Base-by-base conservation (phyloP, 768 basidiomycete genomes). In the Tricholoma flavovirens region DNA sequence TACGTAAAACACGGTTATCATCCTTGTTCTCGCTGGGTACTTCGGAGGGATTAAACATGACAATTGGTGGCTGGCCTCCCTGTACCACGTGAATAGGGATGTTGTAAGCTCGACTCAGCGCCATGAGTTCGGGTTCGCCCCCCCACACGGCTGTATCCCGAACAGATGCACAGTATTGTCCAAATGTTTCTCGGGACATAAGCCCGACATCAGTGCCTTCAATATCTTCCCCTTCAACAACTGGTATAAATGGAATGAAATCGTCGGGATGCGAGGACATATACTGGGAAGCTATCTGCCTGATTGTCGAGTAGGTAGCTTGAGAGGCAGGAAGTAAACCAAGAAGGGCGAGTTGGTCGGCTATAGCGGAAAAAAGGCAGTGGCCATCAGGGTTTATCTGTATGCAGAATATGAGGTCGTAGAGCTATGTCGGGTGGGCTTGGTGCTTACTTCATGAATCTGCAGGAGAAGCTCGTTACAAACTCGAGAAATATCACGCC, bases 311-410 rank as follows among this genome's bases (percentile, higher is more conserved):
- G 65, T 90, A 89, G 53, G 76, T 82, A 30, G 88, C 84, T 58
- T 84, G 69, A 12, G 73, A 62, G 1, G 79, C 62, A 8, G 86
- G 78, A 29, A 94, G 58, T 49, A 93, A 69, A 35, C 83, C 81
- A 24, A 94, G 80, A n/a, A 89, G 64, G 45, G 75, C 76, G 30
- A 97, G 83, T 68, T 99, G 96, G 70, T 98, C 93, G 22, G 92
- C 96, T 22, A 98, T 76, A 9, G 96, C 92, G 48, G 93, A 89
- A 74, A 88, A 99, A 29, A 98, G 84, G 73, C 96, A 98, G 64
- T 98, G 95, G 0, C 96, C 96, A 64, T 98, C 96, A 15, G 96
- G 93, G 57, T 86, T 85, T 62, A 98, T 87, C 93, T 97, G n/a
- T n/a, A 59, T 11, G 30, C 14, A 43, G 17, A 56, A 12, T 29